Percentiles rank a stretch among this genome's conserved stretches.
phyloP scores from a whole-genome alignment of 805 yeast species.

The Starmerella bombicola region DNA sequence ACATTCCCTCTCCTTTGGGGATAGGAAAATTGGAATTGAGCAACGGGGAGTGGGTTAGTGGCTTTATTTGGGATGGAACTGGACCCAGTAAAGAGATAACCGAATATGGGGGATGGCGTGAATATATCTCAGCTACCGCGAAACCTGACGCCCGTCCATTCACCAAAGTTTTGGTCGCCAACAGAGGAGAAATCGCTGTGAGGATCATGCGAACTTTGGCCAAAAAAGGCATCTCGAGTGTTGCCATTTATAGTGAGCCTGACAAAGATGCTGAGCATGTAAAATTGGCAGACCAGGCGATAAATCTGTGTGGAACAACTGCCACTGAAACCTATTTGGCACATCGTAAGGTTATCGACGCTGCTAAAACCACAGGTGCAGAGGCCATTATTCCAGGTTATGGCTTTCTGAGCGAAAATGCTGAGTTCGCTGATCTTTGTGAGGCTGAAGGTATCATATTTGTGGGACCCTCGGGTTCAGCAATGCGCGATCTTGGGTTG shows the following conservation, averaged over 20 bases:
- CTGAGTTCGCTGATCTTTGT: slow-evolving; percentile 87
- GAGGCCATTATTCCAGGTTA: slow-evolving; percentile 98
- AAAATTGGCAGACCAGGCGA: slow-evolving; percentile 63
- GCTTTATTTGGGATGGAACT: slow-evolving; percentile 83
- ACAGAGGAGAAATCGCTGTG: slow-evolving; percentile 96
- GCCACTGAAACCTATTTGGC: slow-evolving; percentile 87
- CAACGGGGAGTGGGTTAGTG: slow-evolving; percentile 74
- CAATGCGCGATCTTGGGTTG: slow-evolving; percentile 79
- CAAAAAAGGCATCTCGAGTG: slow-evolving; percentile 60
- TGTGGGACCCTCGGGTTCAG: slow-evolving; percentile 94
- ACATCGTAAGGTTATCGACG: slow-evolving; percentile 70
- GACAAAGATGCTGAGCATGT: slow-evolving; percentile 87
- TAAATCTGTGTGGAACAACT: slow-evolving; percentile 65
- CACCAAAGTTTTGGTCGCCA: slow-evolving; percentile 79
- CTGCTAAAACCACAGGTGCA: slow-evolving; percentile 72
- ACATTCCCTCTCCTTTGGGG: slow-evolving; percentile 92
- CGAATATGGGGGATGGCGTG: slow-evolving; percentile 78
- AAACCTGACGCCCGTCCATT: slow-evolving; percentile 46
- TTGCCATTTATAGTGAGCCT: slow-evolving; percentile 83
- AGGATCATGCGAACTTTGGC: slow-evolving; percentile 81
- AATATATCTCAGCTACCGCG: slow-evolving; percentile 34
- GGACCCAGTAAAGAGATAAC: slow-evolving; percentile 69
- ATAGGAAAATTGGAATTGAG: slow-evolving; percentile 83
- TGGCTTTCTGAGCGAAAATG: slow-evolving; percentile 92
- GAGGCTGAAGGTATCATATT: slow-evolving; percentile 71